phyloP scores from a whole-genome alignment of 176 grass and related monocot species.

The Eragrostis nindensis region DNA sequence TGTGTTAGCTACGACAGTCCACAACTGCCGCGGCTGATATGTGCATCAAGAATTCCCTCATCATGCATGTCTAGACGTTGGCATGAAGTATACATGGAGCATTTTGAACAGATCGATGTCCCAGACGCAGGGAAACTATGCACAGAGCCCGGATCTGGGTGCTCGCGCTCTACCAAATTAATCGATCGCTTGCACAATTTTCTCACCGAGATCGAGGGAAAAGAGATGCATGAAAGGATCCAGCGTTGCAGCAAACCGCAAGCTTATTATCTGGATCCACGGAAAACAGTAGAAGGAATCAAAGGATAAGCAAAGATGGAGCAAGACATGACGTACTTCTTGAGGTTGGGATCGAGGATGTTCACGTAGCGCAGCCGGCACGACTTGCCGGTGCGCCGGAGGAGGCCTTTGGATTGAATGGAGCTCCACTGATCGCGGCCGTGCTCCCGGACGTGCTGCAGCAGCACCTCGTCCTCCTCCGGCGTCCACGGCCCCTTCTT shows the following conservation, averaged over 20 bases:
- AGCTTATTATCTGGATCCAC: not conserved
- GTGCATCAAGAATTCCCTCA: too few relatives aligned
- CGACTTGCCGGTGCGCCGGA: constrained; percentile 57
- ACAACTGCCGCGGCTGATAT: too few relatives aligned
- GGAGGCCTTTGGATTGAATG: constrained; percentile 54
- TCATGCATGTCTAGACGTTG: too few relatives aligned
- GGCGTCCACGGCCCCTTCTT: constrained; percentile 64
- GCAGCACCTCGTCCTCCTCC: constrained; percentile 66
- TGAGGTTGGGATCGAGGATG: constrained; percentile 58
- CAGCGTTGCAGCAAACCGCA: not conserved
- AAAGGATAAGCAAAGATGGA: not conserved
- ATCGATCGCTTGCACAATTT: too few relatives aligned
- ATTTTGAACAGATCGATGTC: too few relatives aligned
- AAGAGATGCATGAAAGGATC: not conserved
- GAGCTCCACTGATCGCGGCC: constrained; percentile 56
- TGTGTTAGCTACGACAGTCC: too few relatives aligned
- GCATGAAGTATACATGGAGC: too few relatives aligned
- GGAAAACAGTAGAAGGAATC: too few relatives aligned
- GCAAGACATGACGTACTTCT: constrained; percentile 24
- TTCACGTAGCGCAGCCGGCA: constrained; percentile 71
- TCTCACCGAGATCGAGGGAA: not conserved
- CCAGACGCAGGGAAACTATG: too few relatives aligned
- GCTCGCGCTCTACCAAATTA: too few relatives aligned
- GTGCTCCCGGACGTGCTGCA: constrained; percentile 47
- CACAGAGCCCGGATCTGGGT: too few relatives aligned